A percentile compares a stretch with the other conserved stretches of the same genome.
These are phyloP conservation scores for Calonectria pseudoreteaudii DNA, from an alignment of 2,329 filamentous ascomycete species.

Conservation along the genomic window DNA sequence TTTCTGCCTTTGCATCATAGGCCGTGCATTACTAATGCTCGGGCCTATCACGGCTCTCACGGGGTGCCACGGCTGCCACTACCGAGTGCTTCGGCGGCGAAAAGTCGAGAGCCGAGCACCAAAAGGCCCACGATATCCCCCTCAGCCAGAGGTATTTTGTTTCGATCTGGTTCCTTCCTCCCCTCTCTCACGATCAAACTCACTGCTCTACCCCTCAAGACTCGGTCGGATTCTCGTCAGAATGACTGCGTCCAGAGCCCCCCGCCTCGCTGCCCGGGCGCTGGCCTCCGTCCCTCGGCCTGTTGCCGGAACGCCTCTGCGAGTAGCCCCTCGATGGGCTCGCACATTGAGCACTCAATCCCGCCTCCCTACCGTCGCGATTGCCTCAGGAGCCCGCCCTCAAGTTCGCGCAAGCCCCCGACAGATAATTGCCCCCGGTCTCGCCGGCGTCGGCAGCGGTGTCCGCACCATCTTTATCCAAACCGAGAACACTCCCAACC, in stretches of 20 bases:
- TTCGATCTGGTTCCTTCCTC: neutral
- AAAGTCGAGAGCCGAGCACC: slow-evolving; percentile 40
- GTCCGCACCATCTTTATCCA: slow-evolving; percentile 94
- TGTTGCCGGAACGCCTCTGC: slow-evolving; percentile 33
- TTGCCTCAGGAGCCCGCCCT: slow-evolving; percentile 39
- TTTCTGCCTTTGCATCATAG: slow-evolving; percentile 46
- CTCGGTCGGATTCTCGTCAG: neutral
- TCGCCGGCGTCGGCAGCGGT: slow-evolving; percentile 48
- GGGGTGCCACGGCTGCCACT: slow-evolving; percentile 23
- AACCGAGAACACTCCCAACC: slow-evolving; percentile 93
- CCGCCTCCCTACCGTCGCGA: slow-evolving; percentile 30
- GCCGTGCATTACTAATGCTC: slow-evolving; percentile 49
- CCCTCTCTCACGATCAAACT: neutral
- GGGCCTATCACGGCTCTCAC: slow-evolving; percentile 39
- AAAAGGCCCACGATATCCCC: slow-evolving; percentile 20
- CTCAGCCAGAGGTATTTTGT: slow-evolving; percentile 21
- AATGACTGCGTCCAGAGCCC: slow-evolving; percentile 42
- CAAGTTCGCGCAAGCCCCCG: slow-evolving; percentile 25
- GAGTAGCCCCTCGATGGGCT: slow-evolving; percentile 41
- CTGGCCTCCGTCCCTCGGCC: slow-evolving; percentile 40
- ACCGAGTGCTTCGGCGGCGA: slow-evolving; percentile 40
- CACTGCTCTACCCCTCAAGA: neutral
- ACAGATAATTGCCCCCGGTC: slow-evolving; percentile 30
- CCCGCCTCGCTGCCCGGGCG: slow-evolving; percentile 38
- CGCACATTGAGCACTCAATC: slow-evolving; percentile 45